phyloP scores from a whole-genome alignment of 306 rosid genomes.

The Acacia crassicarpa region DNA sequence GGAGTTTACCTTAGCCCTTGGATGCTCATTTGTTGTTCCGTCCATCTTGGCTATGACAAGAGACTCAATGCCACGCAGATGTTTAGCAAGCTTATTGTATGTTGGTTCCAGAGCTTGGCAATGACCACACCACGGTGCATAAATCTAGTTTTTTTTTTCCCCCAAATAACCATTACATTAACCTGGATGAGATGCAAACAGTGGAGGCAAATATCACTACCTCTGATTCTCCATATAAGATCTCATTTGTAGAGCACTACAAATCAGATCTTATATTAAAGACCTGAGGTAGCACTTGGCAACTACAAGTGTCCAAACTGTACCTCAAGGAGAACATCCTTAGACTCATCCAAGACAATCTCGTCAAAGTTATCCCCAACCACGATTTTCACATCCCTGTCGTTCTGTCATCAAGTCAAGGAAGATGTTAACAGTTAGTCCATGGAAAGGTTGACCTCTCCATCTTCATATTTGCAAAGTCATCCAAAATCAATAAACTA shows the following conservation, averaged over 20 bases:
- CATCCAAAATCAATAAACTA: neutral
- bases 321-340: constrained; percentile 99
- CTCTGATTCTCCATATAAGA: too few relatives aligned
- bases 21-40: constrained; percentile 97
- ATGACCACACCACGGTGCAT: constrained; percentile 99
- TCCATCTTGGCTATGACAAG: constrained; percentile 98
- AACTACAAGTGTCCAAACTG: constrained; percentile 7
- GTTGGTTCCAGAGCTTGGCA: constrained; percentile 96
- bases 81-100: constrained; percentile 94
- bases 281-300: neutral
- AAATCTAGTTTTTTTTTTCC: constrained; percentile 51
- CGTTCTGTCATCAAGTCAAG: constrained; percentile 52
- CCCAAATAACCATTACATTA: neutral
- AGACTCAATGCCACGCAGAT: constrained; percentile 80
- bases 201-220: neutral
- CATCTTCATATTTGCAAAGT: neutral
- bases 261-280: too few relatives aligned
- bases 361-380: constrained; percentile 91
- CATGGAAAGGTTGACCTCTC: neutral
- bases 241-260: too few relatives aligned
- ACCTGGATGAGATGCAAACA: constrained; percentile 8
- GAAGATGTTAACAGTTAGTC: neutral
- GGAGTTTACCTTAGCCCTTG: constrained; percentile 81
- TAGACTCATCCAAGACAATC: constrained; percentile 90
- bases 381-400: constrained; percentile 80